Conservation (phyloP, 441 rosid species). For the Flueggea neowawraea region DNA sequence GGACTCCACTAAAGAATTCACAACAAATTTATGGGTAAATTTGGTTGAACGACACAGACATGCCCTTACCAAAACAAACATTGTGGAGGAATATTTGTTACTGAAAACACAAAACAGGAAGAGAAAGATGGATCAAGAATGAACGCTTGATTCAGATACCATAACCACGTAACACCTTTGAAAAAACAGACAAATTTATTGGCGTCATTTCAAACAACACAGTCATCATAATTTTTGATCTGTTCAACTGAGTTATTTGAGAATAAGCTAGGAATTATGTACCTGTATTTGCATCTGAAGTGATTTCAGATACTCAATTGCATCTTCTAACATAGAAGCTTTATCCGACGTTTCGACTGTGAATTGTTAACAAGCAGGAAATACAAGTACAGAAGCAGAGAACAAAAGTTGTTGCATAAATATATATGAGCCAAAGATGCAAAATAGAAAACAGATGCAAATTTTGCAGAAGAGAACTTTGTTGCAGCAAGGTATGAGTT, state of each 20-base stretch:
- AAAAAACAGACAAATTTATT: too few relatives aligned
- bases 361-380: slow-evolving; percentile 3
- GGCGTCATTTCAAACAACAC: too few relatives aligned
- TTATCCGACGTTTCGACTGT: slow-evolving; percentile 87
- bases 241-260: not conserved
- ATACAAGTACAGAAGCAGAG: not conserved
- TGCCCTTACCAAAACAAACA: too few relatives aligned
- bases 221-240: not conserved
- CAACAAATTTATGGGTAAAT: too few relatives aligned
- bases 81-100: too few relatives aligned
- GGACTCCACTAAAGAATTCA: too few relatives aligned
- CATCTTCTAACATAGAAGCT: slow-evolving; percentile 96
- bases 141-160: too few relatives aligned
- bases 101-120: too few relatives aligned
- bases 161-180: too few relatives aligned
- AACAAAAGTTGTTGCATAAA: not conserved
- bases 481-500: slow-evolving; percentile 85
- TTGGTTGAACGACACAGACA: too few relatives aligned
- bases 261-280: slow-evolving; percentile 6
- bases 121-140: too few relatives aligned
- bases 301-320: slow-evolving; percentile 66
- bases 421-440: not conserved
- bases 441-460: too few relatives aligned
- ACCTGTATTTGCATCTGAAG: slow-evolving; percentile 88
- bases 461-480: slow-evolving; percentile 39